These are phyloP conservation scores for Poteriospumella lacustris DNA, from an alignment of 108 stramenopile genomes.

Conservation along the genomic window DNA sequence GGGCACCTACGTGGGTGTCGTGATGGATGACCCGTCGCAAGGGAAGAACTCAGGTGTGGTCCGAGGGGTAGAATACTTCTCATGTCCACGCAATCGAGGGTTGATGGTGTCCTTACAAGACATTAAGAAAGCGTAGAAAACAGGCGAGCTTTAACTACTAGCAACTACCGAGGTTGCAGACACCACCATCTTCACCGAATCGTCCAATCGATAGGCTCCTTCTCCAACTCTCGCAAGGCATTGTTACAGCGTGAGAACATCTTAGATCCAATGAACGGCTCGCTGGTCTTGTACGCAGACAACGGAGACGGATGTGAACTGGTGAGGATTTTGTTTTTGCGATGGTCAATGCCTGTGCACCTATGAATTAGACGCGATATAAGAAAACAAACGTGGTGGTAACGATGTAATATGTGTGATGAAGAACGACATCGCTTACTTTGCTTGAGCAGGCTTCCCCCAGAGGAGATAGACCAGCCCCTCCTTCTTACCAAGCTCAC, in stretches of 20 bases:
- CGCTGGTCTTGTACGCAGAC: conserved; percentile 75
- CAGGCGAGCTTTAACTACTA: no score
- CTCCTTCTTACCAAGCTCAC: conserved; percentile 46
- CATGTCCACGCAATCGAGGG: no score
- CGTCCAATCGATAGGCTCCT: conserved; percentile 76
- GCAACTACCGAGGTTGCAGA: neutral
- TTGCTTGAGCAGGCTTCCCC: conserved; percentile 86
- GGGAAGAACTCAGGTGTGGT: conserved; percentile 19
- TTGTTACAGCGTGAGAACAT: conserved; percentile 84
- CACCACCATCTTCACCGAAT: neutral
- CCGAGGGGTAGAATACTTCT: no score
- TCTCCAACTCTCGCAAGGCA: conserved; percentile 62
- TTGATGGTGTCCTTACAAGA: neutral
- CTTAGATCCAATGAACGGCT: conserved; percentile 80
- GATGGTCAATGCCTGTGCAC: neutral
- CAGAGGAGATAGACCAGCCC: conserved; percentile 92
- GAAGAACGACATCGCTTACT: conserved; percentile 31
- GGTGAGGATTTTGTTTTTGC: conserved; percentile 50
- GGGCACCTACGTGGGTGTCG: conserved; percentile 14
- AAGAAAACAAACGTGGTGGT: neutral
- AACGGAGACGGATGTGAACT: conserved; percentile 80
- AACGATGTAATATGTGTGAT: neutral
- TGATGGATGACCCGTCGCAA: neutral
- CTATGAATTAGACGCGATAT: neutral
- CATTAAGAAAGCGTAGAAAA: no score